Base-by-base conservation (phyloP, 768 basidiomycete genomes). In the Serpula lacrymans region DNA sequence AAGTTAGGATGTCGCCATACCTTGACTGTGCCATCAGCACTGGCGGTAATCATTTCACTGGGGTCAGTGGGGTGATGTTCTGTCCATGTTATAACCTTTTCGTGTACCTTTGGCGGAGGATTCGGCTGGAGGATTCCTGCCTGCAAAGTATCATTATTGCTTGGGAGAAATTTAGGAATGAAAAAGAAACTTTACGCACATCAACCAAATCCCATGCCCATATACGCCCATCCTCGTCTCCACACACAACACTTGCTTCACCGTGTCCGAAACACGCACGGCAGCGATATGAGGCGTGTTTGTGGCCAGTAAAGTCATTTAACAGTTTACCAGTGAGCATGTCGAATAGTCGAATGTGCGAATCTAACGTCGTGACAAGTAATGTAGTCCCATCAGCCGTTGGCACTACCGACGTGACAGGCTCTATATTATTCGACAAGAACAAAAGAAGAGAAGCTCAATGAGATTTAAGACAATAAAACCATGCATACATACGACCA, bases 201-300 rank as follows among this genome's bases (percentile, higher is more conserved):
- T 90, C 87, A 16, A 97, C 76, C 44, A 97, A 68, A 51, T 95
- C 90, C 94, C 94, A 99, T 29, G 80, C 80, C 90, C 91, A 96
- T 3, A 99, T 68, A 45, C 64, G 67, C 1, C 96, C 96, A 6
- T 83, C 75, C 62, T 97, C 96, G 57, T 98, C 96, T 7, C 96
- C 96, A 45, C 79, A 83, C 4, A 95, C 58, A 12, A 98, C 80
- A 18, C 60, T 78, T 6, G 83, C 85, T 63, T 98, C 96, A 3
- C 72, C 84, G 47, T 86, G 77, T 9, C 87, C 87, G 53, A 95
- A 95, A 50, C 80, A 84, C 18, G 84, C 82, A 21, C 85, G 81
- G 54, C 78, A 84, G 17, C 89, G 78, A 59, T 94, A 95, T 13
- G 80, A 74, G 25, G 71, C 64, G 51, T 89, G 87, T 6, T 63